Base-by-base conservation (phyloP, 345 rosid genomes). In the Viola odorata region DNA sequence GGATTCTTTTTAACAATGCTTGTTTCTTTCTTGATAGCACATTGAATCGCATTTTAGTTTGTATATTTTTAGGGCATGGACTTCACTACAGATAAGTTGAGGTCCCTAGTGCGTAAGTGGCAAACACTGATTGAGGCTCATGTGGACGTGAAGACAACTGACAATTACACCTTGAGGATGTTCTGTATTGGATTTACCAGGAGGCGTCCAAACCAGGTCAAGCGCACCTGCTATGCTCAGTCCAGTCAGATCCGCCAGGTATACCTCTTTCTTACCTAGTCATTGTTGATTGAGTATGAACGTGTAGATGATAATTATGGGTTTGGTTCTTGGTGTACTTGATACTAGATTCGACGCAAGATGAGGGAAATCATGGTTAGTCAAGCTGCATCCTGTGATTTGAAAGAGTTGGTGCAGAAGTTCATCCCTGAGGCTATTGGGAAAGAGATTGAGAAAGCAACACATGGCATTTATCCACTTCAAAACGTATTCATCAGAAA, bases 131-230 rank as follows among this genome's bases (percentile, higher is more conserved):
- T 88, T 36, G 99, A 94, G 79, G 77, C 86, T 55, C 90, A 86
- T 60, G 99, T 91, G n/a, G 99, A 95, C 81, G 95, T 95, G 23
- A 95, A 95, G 76, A 91, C 99, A 4, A 95, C 95, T 1, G 99
- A 88, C 39, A 85, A 71, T 77, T 88, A 73, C 69, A 95, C 96
- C 1, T 54, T 88, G 62, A 88, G 97, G 81, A 71, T 95, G 73
- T 95, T 95, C 81, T 91, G 96, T 73, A 88, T 95, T 44, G 96
- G 86, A 37, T 95, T 95, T 78, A 91, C 95, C 40, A 86, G 84
- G 82, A 95, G 99, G 65, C 88, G 92, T 68, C 81, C 85, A 40
- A 95, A 95, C 78, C 96, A 95, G 70, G 85, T 91, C 62, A 91
- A 94, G 81, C 75, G 99, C 69, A 94, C 97, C 14, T 83, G 96